Evolutionary conservation across 345 rosid genomes (phyloP), one percentile per base, ranked within the genome.

Genomic region (Rhodomyrtus tomentosa): DNA sequence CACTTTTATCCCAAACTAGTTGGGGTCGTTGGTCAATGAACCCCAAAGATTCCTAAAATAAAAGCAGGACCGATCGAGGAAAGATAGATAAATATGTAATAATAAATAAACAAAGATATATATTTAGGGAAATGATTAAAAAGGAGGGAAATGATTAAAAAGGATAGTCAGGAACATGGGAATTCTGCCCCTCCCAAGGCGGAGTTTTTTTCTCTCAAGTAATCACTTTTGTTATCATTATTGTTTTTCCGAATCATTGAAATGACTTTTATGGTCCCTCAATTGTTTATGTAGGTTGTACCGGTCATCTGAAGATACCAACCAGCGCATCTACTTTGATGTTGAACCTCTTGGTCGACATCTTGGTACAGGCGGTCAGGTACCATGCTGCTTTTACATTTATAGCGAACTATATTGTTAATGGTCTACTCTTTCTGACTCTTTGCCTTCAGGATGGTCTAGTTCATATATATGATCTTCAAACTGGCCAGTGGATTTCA

Each of bases 331-430:
- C 85, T 89, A 87, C 79, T 97, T 97, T 90, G 99, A 97, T 88
- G 89, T 95, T 84, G 99, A 95, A 73, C 93, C 96, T 56, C 84
- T 81, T 84, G 98, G 99, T 50, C 90, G 92, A 83, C 89, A 95
- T 91, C 98, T 97, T 53, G 98, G 91, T 55, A 94, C 98, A 1
- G 99, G 99, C 81, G 99, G 99, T 85, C 93, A 97, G 98, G 98
- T 96, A 87, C 74, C 9, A 52, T 79, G 79, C 36, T 58, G 79
- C 36, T 18, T 81, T 84, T 73, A 38, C 29, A 13, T 50, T 40
- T 73, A 18, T 7, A 25, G 42, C 10, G 22, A 16, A 2, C 6
- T 25, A 27, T 74, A 48, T 84, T 1, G 11, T 38, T 5, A 32
- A 38, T 22, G 11, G 15, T 56, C 6, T 27, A 50, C 36, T 73